Evolutionary conservation across 2,329 filamentous ascomycete genomes (phyloP).

Genomic region (Pseudocercospora crystallina): DNA sequence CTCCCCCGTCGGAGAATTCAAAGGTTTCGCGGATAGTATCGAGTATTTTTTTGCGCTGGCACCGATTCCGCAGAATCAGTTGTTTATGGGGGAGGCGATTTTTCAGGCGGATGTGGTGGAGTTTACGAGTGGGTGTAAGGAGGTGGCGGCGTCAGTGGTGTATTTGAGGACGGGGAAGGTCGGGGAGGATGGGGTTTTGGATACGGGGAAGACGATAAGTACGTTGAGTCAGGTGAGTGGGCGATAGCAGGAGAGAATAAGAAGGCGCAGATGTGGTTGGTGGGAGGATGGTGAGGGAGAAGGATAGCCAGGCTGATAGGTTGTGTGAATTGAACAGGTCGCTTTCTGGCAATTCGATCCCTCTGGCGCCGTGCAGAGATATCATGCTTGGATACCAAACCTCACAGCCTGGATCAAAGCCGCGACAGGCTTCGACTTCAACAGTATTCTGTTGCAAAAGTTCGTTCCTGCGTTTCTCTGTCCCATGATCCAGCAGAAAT

Average conservation of each 20-base stretch:
- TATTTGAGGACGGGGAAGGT: conserved; percentile 22
- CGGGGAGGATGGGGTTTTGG: conserved; percentile 9
- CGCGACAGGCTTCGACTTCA: conserved; percentile 27
- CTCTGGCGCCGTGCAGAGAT: conserved; percentile 43
- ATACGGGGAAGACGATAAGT: conserved; percentile 8
- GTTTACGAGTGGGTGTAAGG: conserved; percentile 21
- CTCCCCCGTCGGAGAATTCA: conserved; percentile 45
- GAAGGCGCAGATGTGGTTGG: background rate
- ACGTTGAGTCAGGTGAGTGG: conserved; percentile 20
- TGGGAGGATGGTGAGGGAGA: background rate
- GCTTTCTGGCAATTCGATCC: conserved; percentile 52
- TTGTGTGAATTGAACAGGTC: conserved; percentile 20
- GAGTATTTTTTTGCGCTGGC: conserved; percentile 50
- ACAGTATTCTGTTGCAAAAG: conserved; percentile 31
- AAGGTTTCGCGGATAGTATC: conserved; percentile 43
- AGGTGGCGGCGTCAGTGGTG: conserved; percentile 23
- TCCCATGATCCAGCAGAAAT: conserved; percentile 36
- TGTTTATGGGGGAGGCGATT: conserved; percentile 26
- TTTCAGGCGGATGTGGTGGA: conserved; percentile 28
- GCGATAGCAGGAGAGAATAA: too few relatives aligned
- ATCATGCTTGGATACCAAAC: conserved; percentile 48
- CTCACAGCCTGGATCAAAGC: conserved; percentile 40
- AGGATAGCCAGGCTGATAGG: too few relatives aligned
- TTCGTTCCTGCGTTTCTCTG: conserved; percentile 40
- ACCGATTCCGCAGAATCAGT: conserved; percentile 29